Evolutionary conservation across 2,329 filamentous ascomycete species (phyloP), one percentile per base, ranked within the genome.

Genomic region (Ceratocystis smalleyi): DNA sequence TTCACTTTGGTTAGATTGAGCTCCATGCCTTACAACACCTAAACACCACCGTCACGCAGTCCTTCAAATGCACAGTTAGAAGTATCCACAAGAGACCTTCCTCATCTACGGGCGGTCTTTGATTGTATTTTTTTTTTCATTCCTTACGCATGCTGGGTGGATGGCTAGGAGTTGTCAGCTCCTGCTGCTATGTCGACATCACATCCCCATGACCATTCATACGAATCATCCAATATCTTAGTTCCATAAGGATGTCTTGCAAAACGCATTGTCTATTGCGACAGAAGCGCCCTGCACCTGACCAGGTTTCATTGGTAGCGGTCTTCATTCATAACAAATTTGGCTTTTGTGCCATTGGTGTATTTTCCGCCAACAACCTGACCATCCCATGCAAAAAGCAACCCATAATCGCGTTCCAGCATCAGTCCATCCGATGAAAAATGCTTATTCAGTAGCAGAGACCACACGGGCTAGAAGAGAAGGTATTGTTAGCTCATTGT

Each of bases 321-420:
- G 62, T 59, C 57, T 45, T 62, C 43, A 60, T 62, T 64, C 59
- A 66, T 62, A 59, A 66, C 59, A 64, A 66, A 45, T 66, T 27
- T 24, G 65, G 62, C 65, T 66, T 66, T 66, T 66, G 62, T 61
- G 65, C 65, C 65, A 66, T 64, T 61, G 51, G 54, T 62, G 59
- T 66, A 66, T 66, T 66, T 66, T 66, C 65, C 62, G 65, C 63
- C 45, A 59, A 62, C 59, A 61, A 66, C 62, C 55, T 62, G 32
- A 64, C 65, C 65, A 64, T 64, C 59, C 65, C 65, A 62, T 59
- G 62, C 62, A 66, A 63, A 64, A 64, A 64, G 65, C 65, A 66
- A 66, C 62, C 65, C 65, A 66, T 64, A 66, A 66, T 30, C 62
- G 45, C 59, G 61, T 59, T 66, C 49, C 51, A 62, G 59, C 61